These are phyloP conservation scores for Sindora glabra DNA, from an alignment of 306 rosid species.

Conservation along the genomic window DNA sequence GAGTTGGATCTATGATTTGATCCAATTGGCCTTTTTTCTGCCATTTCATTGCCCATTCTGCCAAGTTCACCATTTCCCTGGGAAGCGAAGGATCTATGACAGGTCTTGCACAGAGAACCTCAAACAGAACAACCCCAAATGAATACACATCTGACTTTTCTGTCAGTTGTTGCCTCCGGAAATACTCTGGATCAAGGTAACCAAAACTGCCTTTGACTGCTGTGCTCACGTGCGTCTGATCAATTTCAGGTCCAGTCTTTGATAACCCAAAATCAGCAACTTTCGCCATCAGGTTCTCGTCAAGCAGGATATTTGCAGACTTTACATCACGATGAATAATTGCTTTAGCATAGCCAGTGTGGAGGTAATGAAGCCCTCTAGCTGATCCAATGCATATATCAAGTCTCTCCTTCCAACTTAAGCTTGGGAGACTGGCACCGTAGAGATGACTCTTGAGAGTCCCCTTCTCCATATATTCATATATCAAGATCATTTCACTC, in stretches of 20 bases:
- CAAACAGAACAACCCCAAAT: slow-evolving; percentile 82
- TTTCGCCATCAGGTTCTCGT: slow-evolving; percentile 88
- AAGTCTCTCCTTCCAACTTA: slow-evolving; percentile 83
- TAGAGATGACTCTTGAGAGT: slow-evolving; percentile 86
- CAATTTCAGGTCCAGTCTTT: slow-evolving; percentile 74
- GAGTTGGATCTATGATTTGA: slow-evolving; percentile 60
- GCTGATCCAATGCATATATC: slow-evolving; percentile 90
- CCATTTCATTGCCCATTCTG: slow-evolving; percentile 95
- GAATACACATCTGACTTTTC: slow-evolving; percentile 89
- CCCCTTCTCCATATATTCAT: slow-evolving; percentile 90
- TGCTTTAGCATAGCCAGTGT: slow-evolving; percentile 82
- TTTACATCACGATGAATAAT: slow-evolving; percentile 90
- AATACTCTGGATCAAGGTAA: slow-evolving; percentile 89
- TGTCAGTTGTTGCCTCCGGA: slow-evolving; percentile 76
- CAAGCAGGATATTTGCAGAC: slow-evolving; percentile 82
- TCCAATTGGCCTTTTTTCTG: slow-evolving; percentile 75
- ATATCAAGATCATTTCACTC: slow-evolving; percentile 83
- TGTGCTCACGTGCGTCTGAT: slow-evolving; percentile 84
- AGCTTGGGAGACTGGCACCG: slow-evolving; percentile 57
- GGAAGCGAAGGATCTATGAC: slow-evolving; percentile 84
- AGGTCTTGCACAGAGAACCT: slow-evolving; percentile 82
- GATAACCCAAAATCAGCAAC: slow-evolving; percentile 91
- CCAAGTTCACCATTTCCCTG: slow-evolving; percentile 80
- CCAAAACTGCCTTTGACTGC: slow-evolving; percentile 88
- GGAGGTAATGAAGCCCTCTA: slow-evolving; percentile 92